These are phyloP conservation scores for Aspergillus amoenus DNA, from an alignment of 2,329 filamentous ascomycete species.

Conservation along the genomic window DNA sequence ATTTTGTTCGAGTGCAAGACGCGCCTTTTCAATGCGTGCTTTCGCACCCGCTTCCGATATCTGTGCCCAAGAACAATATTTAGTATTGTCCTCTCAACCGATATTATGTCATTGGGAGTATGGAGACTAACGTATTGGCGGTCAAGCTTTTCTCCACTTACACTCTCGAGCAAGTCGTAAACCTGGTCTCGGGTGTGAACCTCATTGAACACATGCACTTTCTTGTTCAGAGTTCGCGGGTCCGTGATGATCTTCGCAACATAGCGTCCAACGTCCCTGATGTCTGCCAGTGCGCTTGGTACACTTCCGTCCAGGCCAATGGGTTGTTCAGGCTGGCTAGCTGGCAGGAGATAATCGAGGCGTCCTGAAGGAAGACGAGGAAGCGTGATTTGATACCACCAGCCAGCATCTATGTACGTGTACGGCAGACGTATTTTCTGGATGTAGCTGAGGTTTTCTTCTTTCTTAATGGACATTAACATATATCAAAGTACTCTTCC, in stretches of 20 bases:
- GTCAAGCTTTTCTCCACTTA: neutral
- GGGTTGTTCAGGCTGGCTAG: neutral
- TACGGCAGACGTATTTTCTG: constrained; percentile 45
- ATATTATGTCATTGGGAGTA: too few relatives aligned
- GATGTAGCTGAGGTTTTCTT: constrained; percentile 45
- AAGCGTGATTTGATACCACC: constrained; percentile 48
- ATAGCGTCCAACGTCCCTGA: constrained; percentile 50
- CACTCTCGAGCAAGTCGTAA: constrained; percentile 16
- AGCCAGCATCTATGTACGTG: constrained; percentile 54
- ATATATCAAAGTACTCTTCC: too few relatives aligned
- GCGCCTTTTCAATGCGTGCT: too few relatives aligned
- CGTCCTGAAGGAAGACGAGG: constrained; percentile 28
- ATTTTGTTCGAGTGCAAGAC: too few relatives aligned
- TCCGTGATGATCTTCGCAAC: constrained; percentile 51
- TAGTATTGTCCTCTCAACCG: too few relatives aligned
- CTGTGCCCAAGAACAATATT: too few relatives aligned
- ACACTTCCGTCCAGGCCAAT: neutral
- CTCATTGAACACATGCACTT: constrained; percentile 42
- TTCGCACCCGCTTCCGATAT: too few relatives aligned
- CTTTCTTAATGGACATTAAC: constrained; percentile 35
- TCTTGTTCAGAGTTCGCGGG: constrained; percentile 49
- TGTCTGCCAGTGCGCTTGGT: constrained; percentile 41
- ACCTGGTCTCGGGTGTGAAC: constrained; percentile 43
- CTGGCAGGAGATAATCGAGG: constrained; percentile 34
- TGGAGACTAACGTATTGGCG: neutral